phyloP scores from a whole-genome alignment of 1,139 yeast species.

The Scheffersomyces parashehatae region DNA sequence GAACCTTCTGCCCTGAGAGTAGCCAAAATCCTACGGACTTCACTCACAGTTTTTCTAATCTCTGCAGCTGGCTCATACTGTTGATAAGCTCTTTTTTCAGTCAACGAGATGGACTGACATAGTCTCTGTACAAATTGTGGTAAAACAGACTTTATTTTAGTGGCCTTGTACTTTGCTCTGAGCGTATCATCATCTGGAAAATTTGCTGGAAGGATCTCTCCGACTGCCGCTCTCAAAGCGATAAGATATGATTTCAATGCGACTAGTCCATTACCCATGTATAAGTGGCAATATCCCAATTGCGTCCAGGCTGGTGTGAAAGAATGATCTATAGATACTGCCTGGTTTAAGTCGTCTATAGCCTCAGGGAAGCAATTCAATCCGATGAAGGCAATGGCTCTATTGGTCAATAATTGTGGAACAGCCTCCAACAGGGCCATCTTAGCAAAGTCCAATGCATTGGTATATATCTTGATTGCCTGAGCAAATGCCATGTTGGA shows the following conservation, averaged over 20 bases:
- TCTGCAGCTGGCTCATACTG: constrained; percentile 27
- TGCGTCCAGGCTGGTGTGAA: constrained; percentile 50
- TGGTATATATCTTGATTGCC: constrained; percentile 42
- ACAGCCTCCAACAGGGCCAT: constrained; percentile 17
- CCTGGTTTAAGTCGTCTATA: constrained; percentile 36
- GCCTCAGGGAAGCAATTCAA: constrained; percentile 47
- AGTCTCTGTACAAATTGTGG: constrained; percentile 45
- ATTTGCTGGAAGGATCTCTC: constrained; percentile 32
- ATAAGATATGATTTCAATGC: constrained; percentile 36
- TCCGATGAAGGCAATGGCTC: constrained; percentile 48
- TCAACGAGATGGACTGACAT: constrained; percentile 35
- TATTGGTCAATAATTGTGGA: constrained; percentile 40
- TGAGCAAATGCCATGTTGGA: constrained; percentile 39
- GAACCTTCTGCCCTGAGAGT: constrained; percentile 24
- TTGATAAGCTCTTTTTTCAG: constrained; percentile 44
- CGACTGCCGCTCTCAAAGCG: constrained; percentile 33
- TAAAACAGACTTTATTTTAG: constrained; percentile 25
- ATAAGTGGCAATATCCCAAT: constrained; percentile 46
- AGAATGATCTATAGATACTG: constrained; percentile 31
- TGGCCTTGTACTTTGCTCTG: constrained; percentile 21
- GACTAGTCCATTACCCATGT: constrained; percentile 39
- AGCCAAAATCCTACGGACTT: constrained; percentile 30
- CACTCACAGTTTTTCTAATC: constrained; percentile 24
- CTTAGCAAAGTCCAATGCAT: constrained; percentile 29
- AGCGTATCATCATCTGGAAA: constrained; percentile 18